phyloP scores from a whole-genome alignment of 805 yeast genomes.

The Candida ascalaphidarum region DNA sequence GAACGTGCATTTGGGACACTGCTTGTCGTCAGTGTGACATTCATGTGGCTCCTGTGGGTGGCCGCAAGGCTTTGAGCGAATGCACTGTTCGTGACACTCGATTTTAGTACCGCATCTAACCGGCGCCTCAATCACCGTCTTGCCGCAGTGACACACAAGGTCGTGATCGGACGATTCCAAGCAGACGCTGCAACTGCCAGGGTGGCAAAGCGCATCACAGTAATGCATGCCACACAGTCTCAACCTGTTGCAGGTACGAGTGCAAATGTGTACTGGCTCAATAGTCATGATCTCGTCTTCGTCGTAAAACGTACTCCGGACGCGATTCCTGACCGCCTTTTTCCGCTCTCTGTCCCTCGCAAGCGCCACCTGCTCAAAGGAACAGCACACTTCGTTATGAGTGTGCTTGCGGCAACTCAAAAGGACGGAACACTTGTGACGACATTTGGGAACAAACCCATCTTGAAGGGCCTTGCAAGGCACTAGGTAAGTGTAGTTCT shows the following conservation, averaged over 20 bases:
- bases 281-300: conserved; percentile 46
- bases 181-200: conserved; percentile 76
- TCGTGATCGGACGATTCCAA: conserved; percentile 75
- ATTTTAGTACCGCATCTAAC: conserved; percentile 73
- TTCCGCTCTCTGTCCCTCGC: conserved; percentile 45
- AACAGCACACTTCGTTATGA: conserved; percentile 64
- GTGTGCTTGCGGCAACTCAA: conserved; percentile 77
- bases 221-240: conserved; percentile 55
- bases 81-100: conserved; percentile 59
- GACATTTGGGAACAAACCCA: conserved; percentile 53
- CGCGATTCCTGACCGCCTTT: conserved; percentile 41
- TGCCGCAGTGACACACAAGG: conserved; percentile 72
- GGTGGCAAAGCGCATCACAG: conserved; percentile 67
- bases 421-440: conserved; percentile 62
- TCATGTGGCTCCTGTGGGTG: conserved; percentile 61
- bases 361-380: conserved; percentile 53
- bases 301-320: conserved; percentile 22
- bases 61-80: conserved; percentile 54
- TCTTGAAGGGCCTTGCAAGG: conserved; percentile 53
- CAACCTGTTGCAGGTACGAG: conserved; percentile 52
- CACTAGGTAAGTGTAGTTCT: conserved; percentile 43
- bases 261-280: conserved; percentile 71
- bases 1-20: conserved; percentile 72
- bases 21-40: conserved; percentile 59
- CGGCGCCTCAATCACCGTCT: conserved; percentile 71